Conservation (phyloP, 176 grass and related monocot genomes). For the Rhynchospora breviuscula region DNA sequence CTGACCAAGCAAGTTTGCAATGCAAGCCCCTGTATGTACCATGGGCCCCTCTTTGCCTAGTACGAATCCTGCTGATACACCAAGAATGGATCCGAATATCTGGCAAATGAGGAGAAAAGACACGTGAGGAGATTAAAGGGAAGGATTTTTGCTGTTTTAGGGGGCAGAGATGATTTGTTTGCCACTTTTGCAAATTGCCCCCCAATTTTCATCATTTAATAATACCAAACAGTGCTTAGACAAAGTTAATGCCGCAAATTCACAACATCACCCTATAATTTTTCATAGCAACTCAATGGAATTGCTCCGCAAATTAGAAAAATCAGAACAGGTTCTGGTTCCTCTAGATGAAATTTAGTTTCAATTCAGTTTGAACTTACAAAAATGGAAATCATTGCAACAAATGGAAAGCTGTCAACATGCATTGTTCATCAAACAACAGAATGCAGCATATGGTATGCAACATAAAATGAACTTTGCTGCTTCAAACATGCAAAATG, state of each 20-base stretch:
- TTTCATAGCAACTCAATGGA: not conserved
- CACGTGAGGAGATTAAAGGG: not conserved
- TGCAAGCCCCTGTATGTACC: conserved; percentile 96
- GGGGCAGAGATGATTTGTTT: not conserved
- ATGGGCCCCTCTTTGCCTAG: conserved; percentile 94
- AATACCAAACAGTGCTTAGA: not conserved
- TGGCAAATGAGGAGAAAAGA: conserved; percentile 24
- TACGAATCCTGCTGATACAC: conserved; percentile 95
- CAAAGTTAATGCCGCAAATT: not conserved
- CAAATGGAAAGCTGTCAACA: not conserved
- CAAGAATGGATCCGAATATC: conserved; percentile 89
- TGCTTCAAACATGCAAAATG: not conserved
- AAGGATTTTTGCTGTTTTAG: not conserved
- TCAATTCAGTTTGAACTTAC: not conserved
- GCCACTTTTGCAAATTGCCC: not conserved
- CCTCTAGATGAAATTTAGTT: not conserved
- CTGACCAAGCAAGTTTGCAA: conserved; percentile 88
- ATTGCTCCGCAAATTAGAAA: not conserved
- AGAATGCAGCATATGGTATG: not conserved
- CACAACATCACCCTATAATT: not conserved
- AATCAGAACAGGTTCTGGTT: not conserved
- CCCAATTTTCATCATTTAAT: not conserved
- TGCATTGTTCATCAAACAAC: not conserved
- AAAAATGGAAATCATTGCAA: not conserved
- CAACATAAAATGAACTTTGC: not conserved